phyloP scores from a whole-genome alignment of 202 grass and related monocot species.

The Saccharum hybrid region DNA sequence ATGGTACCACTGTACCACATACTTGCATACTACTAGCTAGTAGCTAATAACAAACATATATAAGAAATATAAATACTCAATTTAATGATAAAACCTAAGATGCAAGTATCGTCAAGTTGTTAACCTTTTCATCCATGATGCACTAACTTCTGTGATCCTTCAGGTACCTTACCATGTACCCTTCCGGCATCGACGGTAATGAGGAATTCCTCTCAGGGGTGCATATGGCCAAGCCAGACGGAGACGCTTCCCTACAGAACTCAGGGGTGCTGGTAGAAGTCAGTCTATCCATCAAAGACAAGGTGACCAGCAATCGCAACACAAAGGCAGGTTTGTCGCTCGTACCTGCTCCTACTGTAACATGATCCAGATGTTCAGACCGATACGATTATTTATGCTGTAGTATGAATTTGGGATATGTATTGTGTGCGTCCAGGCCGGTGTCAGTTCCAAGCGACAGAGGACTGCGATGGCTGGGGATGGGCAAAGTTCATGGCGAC shows the following conservation, averaged over 20 bases:
- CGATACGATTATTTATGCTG: neutral
- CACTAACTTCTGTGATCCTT: no score
- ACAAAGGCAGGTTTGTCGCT: neutral
- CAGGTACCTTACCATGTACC: no score
- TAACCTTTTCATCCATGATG: no score
- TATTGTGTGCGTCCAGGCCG: conserved; percentile 1
- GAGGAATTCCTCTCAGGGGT: no score
- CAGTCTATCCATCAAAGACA: conserved; percentile 32
- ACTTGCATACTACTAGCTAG: no score
- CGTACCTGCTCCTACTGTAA: neutral
- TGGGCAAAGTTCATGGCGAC: conserved; percentile 31
- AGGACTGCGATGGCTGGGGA: conserved; percentile 28
- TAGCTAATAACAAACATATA: no score
- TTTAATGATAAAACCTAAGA: no score
- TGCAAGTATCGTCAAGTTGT: no score
- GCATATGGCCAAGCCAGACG: no score
- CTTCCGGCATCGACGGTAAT: no score
- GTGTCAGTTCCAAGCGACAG: neutral
- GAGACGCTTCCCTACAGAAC: neutral
- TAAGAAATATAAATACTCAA: no score
- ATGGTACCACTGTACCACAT: no score
- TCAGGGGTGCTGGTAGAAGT: conserved; percentile 26
- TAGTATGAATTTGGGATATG: neutral
- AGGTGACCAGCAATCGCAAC: neutral
- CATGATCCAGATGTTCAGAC: neutral